phyloP scores from a whole-genome alignment of 2,329 filamentous ascomycete species.

The Pseudogymnoascus sp. region DNA sequence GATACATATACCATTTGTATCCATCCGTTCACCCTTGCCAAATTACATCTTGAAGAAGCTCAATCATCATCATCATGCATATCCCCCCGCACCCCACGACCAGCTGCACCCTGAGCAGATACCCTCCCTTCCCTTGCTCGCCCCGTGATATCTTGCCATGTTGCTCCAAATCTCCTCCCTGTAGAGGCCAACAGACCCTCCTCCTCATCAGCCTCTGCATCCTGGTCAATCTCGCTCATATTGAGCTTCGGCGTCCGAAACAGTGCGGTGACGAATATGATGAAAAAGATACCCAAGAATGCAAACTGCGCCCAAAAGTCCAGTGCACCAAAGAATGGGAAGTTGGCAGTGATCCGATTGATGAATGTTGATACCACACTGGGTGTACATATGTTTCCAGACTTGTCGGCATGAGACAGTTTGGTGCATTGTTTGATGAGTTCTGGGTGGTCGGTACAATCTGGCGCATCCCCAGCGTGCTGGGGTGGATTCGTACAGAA shows the following conservation, averaged over 20 bases:
- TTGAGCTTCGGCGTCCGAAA: slow-evolving; percentile 74
- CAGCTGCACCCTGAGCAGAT: not conserved
- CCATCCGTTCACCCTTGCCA: not conserved
- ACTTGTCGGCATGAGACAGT: slow-evolving; percentile 57
- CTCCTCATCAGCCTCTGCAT: slow-evolving; percentile 86
- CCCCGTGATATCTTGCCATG: slow-evolving; percentile 78
- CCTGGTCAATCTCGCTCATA: slow-evolving; percentile 71
- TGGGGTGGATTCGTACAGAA: slow-evolving; percentile 70
- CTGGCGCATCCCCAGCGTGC: slow-evolving; percentile 56
- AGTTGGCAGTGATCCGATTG: slow-evolving; percentile 86
- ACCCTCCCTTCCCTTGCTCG: not conserved
- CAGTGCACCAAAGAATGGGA: slow-evolving; percentile 88
- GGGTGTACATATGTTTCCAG: slow-evolving; percentile 77
- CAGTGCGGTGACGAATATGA: slow-evolving; percentile 70
- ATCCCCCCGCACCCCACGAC: not conserved
- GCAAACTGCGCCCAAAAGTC: slow-evolving; percentile 94
- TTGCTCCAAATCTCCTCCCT: slow-evolving; percentile 70
- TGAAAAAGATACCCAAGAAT: slow-evolving; percentile 74
- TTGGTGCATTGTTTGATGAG: slow-evolving; percentile 79
- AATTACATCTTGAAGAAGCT: not conserved
- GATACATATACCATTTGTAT: slow-evolving; percentile 2
- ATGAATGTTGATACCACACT: slow-evolving; percentile 87
- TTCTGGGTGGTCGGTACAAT: slow-evolving; percentile 63
- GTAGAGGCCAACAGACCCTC: slow-evolving; percentile 83
- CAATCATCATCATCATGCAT: slow-evolving; percentile 4